Base-by-base conservation (phyloP, 2,329 filamentous ascomycete genomes). In the Aspergillus sp. region DNA sequence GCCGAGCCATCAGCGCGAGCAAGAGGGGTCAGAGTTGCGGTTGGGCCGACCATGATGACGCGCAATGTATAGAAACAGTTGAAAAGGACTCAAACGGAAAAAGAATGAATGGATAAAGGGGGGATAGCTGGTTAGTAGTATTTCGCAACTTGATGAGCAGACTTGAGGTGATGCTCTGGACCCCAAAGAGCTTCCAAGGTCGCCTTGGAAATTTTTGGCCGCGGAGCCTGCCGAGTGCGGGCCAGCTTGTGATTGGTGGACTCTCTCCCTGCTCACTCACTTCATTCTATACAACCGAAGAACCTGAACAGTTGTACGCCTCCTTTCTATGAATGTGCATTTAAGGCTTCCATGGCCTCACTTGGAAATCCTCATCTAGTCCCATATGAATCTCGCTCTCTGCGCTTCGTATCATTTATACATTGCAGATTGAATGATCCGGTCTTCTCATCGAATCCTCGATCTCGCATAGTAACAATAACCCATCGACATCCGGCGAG, bases 1-100 rank as follows among this genome's bases (percentile, higher is more conserved):
- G 77, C 75, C 23, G 77, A 79, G 32, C 77, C 77, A 59, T 79
- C 77, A 56, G 75, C 66, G 55, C 76, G 76, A 27, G 61, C 60
- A 30, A 78, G 70, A 21, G 69, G 68, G 6, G 73, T 69, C 49
- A 78, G 68, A 8, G 71, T 69, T 5, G 71, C 71, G 41, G 69
- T 68, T n/a, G 73, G 75, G 6, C 68, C 70, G 50, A 73, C 69
- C 77, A 79, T 79, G 47, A 58, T 66, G 57, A 36, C 15, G 47
- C 15, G 8, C 8, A n/a, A 11, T 8, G 8, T 50, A 5, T 50
- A 10, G 32, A 2, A 36, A 7, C 17, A 3, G 30, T 36, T 15
- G 3, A 2, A 17, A 8, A 17, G 13, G 15, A n/a, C 10, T 21
- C n/a, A n/a, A 13, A 53, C 1, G 3, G 25, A n/a, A 30, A 38